Conservation (phyloP, 2,329 filamentous ascomycete genomes). For the Xylaria sp. region DNA sequence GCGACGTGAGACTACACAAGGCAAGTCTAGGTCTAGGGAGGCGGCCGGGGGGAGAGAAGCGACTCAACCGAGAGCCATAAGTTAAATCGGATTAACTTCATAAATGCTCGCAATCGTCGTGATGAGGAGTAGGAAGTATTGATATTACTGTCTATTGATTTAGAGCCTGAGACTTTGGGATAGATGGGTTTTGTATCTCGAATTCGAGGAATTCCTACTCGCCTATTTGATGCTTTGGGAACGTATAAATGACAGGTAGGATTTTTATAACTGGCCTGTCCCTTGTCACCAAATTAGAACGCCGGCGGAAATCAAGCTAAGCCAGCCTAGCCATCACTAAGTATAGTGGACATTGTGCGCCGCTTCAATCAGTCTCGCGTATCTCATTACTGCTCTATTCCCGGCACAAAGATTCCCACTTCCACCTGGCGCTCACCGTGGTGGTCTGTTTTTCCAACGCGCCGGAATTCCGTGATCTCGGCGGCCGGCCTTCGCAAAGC, state of each 20-base stretch:
- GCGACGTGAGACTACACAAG: not conserved
- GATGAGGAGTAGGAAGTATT: not conserved
- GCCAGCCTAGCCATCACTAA: too few relatives aligned
- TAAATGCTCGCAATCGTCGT: not conserved
- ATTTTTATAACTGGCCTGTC: too few relatives aligned
- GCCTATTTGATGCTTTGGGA: too few relatives aligned
- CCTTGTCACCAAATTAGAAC: too few relatives aligned
- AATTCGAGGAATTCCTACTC: too few relatives aligned
- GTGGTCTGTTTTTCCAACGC: not conserved
- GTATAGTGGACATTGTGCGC: too few relatives aligned
- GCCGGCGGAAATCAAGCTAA: too few relatives aligned
- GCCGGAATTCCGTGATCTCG: conserved; percentile 8
- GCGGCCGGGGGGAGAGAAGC: not conserved
- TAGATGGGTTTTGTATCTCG: not conserved
- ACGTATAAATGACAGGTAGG: too few relatives aligned
- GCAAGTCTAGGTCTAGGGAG: not conserved
- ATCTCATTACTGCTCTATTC: too few relatives aligned
- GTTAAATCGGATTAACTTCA: too few relatives aligned
- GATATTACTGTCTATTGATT: not conserved
- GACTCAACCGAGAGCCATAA: not conserved
- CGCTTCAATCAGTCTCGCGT: too few relatives aligned
- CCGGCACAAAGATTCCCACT: not conserved
- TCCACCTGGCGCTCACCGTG: not conserved
- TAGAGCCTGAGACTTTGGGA: not conserved
- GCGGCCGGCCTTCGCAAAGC: conserved; percentile 13